These are phyloP conservation scores for Guyanaporus albipodus DNA, from an alignment of 768 basidiomycete genomes.

Conservation along the genomic window DNA sequence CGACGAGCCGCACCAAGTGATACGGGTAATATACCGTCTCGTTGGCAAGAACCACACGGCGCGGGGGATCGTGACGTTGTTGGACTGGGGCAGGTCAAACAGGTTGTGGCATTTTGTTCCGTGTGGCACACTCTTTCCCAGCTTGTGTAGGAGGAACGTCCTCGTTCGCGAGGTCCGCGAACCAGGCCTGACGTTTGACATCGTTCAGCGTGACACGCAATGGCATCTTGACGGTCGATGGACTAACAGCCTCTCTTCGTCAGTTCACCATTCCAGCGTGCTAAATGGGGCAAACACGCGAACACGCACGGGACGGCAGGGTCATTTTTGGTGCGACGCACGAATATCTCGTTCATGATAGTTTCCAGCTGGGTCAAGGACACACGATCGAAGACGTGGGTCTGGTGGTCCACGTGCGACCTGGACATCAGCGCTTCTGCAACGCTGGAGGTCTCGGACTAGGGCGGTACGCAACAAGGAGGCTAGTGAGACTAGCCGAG, in stretches of 20 bases:
- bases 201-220: constrained; percentile 62
- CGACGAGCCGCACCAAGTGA: no score
- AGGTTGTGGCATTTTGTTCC: constrained; percentile 83
- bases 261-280: no score
- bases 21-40: constrained; percentile 73
- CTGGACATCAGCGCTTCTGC: constrained; percentile 13
- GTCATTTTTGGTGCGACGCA: constrained; percentile 54
- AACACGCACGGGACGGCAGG: constrained; percentile 54
- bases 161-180: constrained; percentile 76
- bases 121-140: constrained; percentile 84
- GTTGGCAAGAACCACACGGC: constrained; percentile 87
- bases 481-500: constrained; percentile 33
- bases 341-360: constrained; percentile 73
- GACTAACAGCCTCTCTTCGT: no score
- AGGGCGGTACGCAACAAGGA: constrained; percentile 28
- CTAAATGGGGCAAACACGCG: constrained; percentile 57
- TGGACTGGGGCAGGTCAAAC: constrained; percentile 70
- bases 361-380: constrained; percentile 62
- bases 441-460: constrained; percentile 24
- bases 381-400: constrained; percentile 46
- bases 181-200: constrained; percentile 86
- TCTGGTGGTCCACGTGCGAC: constrained; percentile 33
- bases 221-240: constrained; percentile 67
- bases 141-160: constrained; percentile 72
- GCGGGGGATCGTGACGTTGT: constrained; percentile 73